Evolutionary conservation across 108 stramenopile species (phyloP), one percentile per base, ranked within the genome.

Genomic region (Cyclostephanos invisitatus): DNA sequence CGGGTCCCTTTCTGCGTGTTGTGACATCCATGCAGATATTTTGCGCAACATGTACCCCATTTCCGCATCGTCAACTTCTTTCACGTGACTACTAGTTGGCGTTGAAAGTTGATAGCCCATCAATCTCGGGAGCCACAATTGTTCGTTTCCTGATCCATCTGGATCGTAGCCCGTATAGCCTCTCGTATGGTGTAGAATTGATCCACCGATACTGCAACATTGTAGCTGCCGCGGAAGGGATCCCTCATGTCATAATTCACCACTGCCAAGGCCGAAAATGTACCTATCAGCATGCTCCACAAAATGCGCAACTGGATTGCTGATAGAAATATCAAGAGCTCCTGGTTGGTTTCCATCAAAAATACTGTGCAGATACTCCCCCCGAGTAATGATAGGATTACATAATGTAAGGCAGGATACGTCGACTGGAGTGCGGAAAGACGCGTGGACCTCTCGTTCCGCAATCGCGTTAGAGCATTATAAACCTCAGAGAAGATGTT

Each of bases 141-240:
- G 17, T 22, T 36, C 32, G 18, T 42, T 18, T 67, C 51, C 57
- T 54, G 55, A 25, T 79, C 73, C 57, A 74, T 73, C 18, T 69
- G 64, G 40, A 74, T 69, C 17, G 66, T 70, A 32, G 84, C 75
- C 12, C 71, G 24, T 14, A 89, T 64, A 0, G 85, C 61, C 56
- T 83, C 72, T 59, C 86, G 74, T 36, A 90, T 86, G 3, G 89
- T 90, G 60, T 83, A 80, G 40, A 90, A 75, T 73, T 90, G 89
- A 72, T 90, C 83, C 4, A 86, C 85, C 6, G 71, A 68, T 32
- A 76, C 62, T 22, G 67, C 75, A 28, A 76, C 75, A 54, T 68
- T 76, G 62, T 76, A 84, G 46, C 70, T 65, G 2, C 83, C 83
- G 14, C 63, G 66, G 69, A 81, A 84, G 15, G 83, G 83, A 64